These are phyloP conservation scores for Aphanocladium album DNA, from an alignment of 2,329 filamentous ascomycete species.

Conservation along the genomic window DNA sequence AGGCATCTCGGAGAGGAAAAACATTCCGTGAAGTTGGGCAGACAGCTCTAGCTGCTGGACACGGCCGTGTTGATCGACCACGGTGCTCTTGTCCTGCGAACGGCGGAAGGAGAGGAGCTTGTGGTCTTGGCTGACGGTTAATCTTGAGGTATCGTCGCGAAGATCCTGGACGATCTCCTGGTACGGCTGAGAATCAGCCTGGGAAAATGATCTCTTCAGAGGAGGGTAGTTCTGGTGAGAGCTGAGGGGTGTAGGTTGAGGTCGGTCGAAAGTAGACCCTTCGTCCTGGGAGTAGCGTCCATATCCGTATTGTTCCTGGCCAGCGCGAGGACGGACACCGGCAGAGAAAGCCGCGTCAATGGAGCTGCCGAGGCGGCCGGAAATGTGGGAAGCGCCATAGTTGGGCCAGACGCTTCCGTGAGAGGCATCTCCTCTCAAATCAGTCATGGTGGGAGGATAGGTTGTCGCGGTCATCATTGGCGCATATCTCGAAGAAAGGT, in stretches of 20 bases:
- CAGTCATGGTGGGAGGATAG: conserved; percentile 59
- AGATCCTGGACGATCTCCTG: conserved; percentile 58
- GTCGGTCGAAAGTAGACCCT: conserved; percentile 48
- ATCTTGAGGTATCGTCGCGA: conserved; percentile 52
- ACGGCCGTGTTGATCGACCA: conserved; percentile 54
- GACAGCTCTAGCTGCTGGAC: conserved; percentile 58
- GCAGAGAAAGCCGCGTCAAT: conserved; percentile 46
- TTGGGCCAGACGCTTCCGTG: conserved; percentile 55
- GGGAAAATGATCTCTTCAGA: conserved; percentile 54
- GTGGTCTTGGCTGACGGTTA: conserved; percentile 55
- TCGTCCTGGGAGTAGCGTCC: conserved; percentile 52
- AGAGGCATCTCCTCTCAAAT: conserved; percentile 55
- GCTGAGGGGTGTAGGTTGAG: conserved; percentile 42
- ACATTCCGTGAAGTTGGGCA: conserved; percentile 82
- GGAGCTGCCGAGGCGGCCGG: conserved; percentile 44
- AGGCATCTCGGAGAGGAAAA: conserved; percentile 78
- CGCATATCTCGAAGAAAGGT: conserved; percentile 38
- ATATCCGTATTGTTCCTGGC: conserved; percentile 49
- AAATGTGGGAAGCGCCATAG: conserved; percentile 51
- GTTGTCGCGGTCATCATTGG: conserved; percentile 58
- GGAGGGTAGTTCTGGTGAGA: conserved; percentile 50
- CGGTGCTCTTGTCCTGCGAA: conserved; percentile 54
- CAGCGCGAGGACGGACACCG: conserved; percentile 43
- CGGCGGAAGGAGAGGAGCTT: conserved; percentile 56
- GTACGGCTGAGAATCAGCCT: conserved; percentile 50